A percentile compares a stretch with the other conserved stretches of the same genome.
These are phyloP conservation scores for Collybiopsis confluens DNA, from an alignment of 768 basidiomycete species.

Conservation along the genomic window DNA sequence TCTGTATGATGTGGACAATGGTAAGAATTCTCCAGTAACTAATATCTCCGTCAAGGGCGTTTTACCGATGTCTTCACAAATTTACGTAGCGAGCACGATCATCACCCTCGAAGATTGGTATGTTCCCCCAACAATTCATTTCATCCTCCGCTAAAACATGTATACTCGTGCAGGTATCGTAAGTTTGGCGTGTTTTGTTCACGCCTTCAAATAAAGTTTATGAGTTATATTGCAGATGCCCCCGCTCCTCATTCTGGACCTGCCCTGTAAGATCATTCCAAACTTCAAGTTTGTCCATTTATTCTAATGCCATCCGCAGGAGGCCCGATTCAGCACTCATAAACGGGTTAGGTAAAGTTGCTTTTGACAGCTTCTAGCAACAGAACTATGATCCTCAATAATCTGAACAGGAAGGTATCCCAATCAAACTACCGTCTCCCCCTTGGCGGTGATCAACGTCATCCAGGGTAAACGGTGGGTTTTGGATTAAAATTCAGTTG, in stretches of 20 bases:
- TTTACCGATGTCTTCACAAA: no score
- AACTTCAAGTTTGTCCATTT: neutral
- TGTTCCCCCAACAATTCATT: neutral
- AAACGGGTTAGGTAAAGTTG: constrained; percentile 26
- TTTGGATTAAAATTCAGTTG: no score
- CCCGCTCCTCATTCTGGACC: neutral
- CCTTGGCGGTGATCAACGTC: constrained; percentile 22
- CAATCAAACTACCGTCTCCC: neutral
- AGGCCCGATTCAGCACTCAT: constrained; percentile 24
- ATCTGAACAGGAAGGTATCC: neutral
- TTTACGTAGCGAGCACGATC: constrained; percentile 21
- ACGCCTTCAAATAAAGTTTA: neutral
- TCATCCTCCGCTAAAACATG: constrained; percentile 3
- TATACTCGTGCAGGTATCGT: constrained; percentile 4
- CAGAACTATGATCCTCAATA: neutral
- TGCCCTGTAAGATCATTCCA: neutral
- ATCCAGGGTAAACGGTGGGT: constrained; percentile 17
- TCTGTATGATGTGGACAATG: constrained; percentile 22
- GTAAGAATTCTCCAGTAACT: neutral
- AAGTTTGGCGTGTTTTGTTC: neutral
- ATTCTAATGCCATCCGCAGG: neutral
- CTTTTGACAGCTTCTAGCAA: neutral
- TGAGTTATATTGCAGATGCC: neutral
- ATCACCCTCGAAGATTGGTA: constrained; percentile 34
- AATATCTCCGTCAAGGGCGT: neutral